Evolutionary conservation across 2,329 filamentous ascomycete genomes (phyloP).

Genomic region (Penicillium olsonii): DNA sequence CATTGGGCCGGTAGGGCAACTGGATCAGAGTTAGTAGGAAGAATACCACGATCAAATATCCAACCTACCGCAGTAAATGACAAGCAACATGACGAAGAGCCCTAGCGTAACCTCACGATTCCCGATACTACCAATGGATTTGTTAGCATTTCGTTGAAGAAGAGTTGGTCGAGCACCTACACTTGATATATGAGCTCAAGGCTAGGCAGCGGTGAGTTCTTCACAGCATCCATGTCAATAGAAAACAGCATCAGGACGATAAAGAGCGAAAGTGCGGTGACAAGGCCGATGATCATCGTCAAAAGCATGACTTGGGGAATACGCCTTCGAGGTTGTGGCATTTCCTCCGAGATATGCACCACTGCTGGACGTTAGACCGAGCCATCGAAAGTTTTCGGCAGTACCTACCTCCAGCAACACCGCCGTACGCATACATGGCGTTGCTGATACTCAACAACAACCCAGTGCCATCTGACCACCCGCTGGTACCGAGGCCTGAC

Average conservation of each 20-base stretch:
- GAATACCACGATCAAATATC: not conserved
- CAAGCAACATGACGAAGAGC: not conserved
- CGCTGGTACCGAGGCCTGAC: constrained; percentile 16
- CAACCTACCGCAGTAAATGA: not conserved
- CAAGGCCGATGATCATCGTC: constrained; percentile 22
- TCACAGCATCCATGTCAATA: constrained; percentile 19
- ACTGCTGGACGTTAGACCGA: not conserved
- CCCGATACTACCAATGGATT: constrained; percentile 10
- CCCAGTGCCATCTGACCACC: constrained; percentile 26
- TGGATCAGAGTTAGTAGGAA: not conserved
- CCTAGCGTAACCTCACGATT: not conserved
- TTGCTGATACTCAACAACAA: constrained; percentile 26
- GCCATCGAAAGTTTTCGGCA: not conserved
- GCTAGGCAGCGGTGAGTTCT: constrained; percentile 15
- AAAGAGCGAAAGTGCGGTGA: constrained; percentile 19
- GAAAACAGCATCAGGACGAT: constrained; percentile 23
- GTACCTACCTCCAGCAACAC: constrained; percentile 25
- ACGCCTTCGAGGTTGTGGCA: constrained; percentile 20
- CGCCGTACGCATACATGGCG: constrained; percentile 29
- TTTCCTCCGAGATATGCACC: constrained; percentile 9
- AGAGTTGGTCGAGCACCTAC: constrained; percentile 17
- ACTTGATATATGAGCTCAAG: constrained; percentile 7
- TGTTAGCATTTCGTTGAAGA: constrained; percentile 14
- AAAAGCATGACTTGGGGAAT: constrained; percentile 23
- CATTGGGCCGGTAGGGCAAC: not conserved